Conservation (phyloP, 345 rosid genomes). For the Physaria fendleri region DNA sequence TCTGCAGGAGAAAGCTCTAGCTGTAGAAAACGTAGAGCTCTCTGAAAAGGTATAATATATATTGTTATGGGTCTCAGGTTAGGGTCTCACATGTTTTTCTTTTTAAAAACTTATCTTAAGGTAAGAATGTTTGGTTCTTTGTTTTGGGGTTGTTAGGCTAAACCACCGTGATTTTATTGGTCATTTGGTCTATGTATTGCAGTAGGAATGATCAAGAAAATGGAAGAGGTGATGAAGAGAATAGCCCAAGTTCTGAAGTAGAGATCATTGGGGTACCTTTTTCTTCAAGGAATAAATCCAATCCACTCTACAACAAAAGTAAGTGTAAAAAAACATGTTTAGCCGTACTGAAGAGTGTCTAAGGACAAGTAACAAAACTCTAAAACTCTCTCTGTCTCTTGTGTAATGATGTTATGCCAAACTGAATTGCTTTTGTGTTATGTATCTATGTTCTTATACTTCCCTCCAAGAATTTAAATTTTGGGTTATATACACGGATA, state of each 20-base stretch:
- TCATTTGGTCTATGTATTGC: slow-evolving; percentile 1
- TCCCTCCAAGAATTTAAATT: no score
- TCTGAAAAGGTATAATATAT: slow-evolving; percentile 47
- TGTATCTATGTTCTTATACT: no score
- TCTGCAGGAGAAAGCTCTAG: slow-evolving; percentile 55
- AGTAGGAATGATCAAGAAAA: slow-evolving; percentile 41
- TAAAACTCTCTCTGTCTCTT: no score
- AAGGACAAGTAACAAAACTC: no score
- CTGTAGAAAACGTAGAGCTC: slow-evolving; percentile 44
- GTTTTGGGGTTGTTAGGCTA: slow-evolving; percentile 3
- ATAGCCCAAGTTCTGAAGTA: slow-evolving; percentile 60
- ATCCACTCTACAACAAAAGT: slow-evolving; percentile 16
- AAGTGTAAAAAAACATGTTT: slow-evolving; percentile 3
- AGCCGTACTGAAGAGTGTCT: slow-evolving; percentile 3
- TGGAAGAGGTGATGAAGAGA: slow-evolving; percentile 32
- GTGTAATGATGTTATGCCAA: no score
- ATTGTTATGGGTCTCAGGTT: slow-evolving; percentile 20
- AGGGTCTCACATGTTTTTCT: slow-evolving; percentile 12
- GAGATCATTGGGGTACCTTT: slow-evolving; percentile 88
- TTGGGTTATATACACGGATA: no score
- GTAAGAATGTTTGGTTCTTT: background rate
- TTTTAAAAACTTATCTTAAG: background rate
- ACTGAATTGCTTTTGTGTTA: no score
- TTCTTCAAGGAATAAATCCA: slow-evolving; percentile 42
- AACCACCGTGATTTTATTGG: background rate